Conservation (phyloP, 2,329 filamentous ascomycete genomes). For the Westerdykella sp. region DNA sequence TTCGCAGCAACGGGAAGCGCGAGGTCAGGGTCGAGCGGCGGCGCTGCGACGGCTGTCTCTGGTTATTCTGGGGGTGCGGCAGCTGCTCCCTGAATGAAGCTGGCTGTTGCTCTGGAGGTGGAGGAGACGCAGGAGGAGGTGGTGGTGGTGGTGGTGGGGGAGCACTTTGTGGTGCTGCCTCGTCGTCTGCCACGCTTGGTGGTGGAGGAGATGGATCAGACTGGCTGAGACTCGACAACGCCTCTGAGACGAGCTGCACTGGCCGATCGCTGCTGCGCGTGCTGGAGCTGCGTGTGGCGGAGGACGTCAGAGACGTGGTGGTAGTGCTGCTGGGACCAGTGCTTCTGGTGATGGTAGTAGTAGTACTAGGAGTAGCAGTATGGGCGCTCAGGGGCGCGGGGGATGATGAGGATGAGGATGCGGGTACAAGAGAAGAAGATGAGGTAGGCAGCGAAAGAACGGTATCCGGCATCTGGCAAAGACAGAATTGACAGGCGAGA, state of each 20-base stretch:
- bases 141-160: constrained; percentile 9
- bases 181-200: not conserved
- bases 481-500: constrained; percentile 21
- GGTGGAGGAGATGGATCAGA: constrained; percentile 1
- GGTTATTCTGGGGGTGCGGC: not conserved
- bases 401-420: constrained; percentile 5
- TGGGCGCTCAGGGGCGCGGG: not conserved
- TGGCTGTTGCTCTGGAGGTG: not conserved
- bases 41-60: constrained; percentile 4
- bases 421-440: constrained; percentile 1
- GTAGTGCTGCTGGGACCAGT: not conserved
- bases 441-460: constrained; percentile 17
- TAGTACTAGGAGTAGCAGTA: constrained; percentile 4
- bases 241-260: not conserved
- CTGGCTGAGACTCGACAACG: not conserved
- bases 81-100: not conserved
- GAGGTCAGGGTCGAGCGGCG: constrained; percentile 27
- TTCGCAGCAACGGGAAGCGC: constrained; percentile 32
- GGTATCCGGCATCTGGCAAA: constrained; percentile 31
- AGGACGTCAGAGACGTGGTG: not conserved
- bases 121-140: constrained; percentile 4
- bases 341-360: constrained; percentile 3
- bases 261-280: not conserved
- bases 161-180: constrained; percentile 2
- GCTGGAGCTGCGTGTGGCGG: constrained; percentile 1